phyloP scores from a whole-genome alignment of 345 rosid genomes.

The Nasturtium officinale region DNA sequence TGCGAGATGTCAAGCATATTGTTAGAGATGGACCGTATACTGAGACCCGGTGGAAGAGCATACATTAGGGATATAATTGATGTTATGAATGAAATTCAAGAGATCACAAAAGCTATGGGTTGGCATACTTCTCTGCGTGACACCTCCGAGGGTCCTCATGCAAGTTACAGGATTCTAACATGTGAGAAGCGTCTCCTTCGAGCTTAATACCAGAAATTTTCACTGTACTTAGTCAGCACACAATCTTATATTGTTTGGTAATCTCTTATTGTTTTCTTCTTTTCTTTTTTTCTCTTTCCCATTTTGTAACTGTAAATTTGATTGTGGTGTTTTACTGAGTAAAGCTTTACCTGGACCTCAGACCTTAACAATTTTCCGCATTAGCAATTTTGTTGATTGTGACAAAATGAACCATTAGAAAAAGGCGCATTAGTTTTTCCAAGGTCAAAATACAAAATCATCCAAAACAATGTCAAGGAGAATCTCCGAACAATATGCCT shows the following conservation, averaged over 20 bases:
- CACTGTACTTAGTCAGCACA: slow-evolving; percentile 27
- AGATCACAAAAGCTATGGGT: slow-evolving; percentile 79
- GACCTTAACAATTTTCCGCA: background rate
- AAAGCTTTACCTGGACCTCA: slow-evolving; percentile 7
- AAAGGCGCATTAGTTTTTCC: background rate
- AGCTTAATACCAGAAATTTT: slow-evolving; percentile 23
- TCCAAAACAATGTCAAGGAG: slow-evolving; percentile 15
- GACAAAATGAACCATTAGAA: slow-evolving; percentile 20
- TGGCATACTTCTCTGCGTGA: slow-evolving; percentile 70
- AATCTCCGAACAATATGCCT: slow-evolving; percentile 1
- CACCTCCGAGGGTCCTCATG: slow-evolving; percentile 93
- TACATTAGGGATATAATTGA: slow-evolving; percentile 81
- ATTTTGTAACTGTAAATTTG: slow-evolving; percentile 41
- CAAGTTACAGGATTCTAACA: slow-evolving; percentile 82
- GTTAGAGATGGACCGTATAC: slow-evolving; percentile 97
- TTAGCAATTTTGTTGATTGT: slow-evolving; percentile 18
- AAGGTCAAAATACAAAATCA: slow-evolving; percentile 11
- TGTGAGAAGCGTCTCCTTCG: slow-evolving; percentile 70
- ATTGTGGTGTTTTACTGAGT: slow-evolving; percentile 31
- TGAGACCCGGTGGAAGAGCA: slow-evolving; percentile 91
- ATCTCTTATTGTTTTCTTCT: slow-evolving; percentile 7
- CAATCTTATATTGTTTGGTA: slow-evolving; percentile 30
- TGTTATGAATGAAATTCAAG: slow-evolving; percentile 82
- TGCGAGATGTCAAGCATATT: slow-evolving; percentile 86
- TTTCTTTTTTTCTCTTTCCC: background rate